Conservation (phyloP, 1,284 basidiomycete species). For the Leccinum huronense region DNA sequence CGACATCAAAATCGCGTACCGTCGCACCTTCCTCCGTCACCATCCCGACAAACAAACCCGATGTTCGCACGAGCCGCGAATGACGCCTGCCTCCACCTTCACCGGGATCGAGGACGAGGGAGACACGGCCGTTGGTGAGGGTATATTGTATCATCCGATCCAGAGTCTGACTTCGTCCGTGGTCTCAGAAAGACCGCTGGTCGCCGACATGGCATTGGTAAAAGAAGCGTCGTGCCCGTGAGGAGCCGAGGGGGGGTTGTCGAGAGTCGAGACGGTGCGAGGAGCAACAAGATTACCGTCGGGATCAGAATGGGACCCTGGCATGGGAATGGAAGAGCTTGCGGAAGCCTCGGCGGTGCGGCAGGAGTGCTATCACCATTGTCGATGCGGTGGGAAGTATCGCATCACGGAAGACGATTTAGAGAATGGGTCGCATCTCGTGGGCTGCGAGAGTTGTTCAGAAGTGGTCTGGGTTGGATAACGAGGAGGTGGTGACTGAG, state of each 20-base stretch:
- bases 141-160: background rate
- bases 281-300: background rate
- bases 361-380: slow-evolving; percentile 53
- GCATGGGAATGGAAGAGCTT: slow-evolving; percentile 6
- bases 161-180: background rate
- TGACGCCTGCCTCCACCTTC: background rate
- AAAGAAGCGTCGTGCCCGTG: slow-evolving; percentile 50
- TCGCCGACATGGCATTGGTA: slow-evolving; percentile 49
- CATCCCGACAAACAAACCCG: slow-evolving; percentile 66
- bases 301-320: background rate
- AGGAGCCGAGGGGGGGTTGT: slow-evolving; percentile 15
- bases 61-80: background rate
- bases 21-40: slow-evolving; percentile 54
- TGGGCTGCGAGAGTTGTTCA: slow-evolving; percentile 70
- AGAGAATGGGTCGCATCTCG: slow-evolving; percentile 63
- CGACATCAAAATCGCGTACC: slow-evolving; percentile 71
- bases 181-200: background rate
- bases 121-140: slow-evolving; percentile 41
- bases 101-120: slow-evolving; percentile 16
- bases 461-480: slow-evolving; percentile 79
- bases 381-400: slow-evolving; percentile 71
- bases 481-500: slow-evolving; percentile 40
- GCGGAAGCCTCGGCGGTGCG: background rate
- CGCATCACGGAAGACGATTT: slow-evolving; percentile 54
- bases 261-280: background rate